phyloP scores from a whole-genome alignment of 176 grass and related monocot genomes.

The Ananas comosus region DNA sequence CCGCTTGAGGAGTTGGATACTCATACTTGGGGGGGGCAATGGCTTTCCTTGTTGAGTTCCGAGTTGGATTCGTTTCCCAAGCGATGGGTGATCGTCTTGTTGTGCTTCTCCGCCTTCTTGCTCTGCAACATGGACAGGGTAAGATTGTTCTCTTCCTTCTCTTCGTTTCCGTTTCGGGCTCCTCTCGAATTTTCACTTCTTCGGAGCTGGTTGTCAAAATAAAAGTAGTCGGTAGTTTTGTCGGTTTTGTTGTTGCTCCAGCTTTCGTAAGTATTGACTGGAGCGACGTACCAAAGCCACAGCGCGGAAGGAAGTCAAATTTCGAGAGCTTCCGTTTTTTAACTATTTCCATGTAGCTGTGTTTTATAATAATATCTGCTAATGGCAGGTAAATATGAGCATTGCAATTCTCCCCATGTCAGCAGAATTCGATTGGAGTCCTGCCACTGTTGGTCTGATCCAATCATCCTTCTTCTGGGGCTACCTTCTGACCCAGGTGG shows the following conservation, averaged over 20 bases:
- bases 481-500: slow-evolving; percentile 92
- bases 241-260: too few species aligned
- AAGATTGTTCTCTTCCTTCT: slow-evolving; percentile 15
- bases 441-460: slow-evolving; percentile 77
- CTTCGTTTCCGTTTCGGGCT: neutral
- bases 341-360: neutral
- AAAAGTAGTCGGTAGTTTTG: too few species aligned
- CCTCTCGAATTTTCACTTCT: neutral
- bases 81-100: slow-evolving; percentile 75
- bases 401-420: slow-evolving; percentile 97
- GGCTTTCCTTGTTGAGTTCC: neutral
- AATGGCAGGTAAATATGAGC: slow-evolving; percentile 94
- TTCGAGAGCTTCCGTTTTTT: neutral
- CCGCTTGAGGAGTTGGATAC: slow-evolving; percentile 1
- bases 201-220: too few species aligned
- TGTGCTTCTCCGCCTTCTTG: slow-evolving; percentile 93
- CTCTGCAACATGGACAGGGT: slow-evolving; percentile 97
- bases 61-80: slow-evolving; percentile 47
- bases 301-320: neutral
- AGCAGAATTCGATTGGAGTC: slow-evolving; percentile 77
- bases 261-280: too few species aligned
- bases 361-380: neutral
- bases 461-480: slow-evolving; percentile 99
- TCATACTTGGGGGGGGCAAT: neutral
- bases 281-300: too few species aligned